These are phyloP conservation scores for Senna siamea DNA, from an alignment of 306 rosid genomes.

Conservation along the genomic window DNA sequence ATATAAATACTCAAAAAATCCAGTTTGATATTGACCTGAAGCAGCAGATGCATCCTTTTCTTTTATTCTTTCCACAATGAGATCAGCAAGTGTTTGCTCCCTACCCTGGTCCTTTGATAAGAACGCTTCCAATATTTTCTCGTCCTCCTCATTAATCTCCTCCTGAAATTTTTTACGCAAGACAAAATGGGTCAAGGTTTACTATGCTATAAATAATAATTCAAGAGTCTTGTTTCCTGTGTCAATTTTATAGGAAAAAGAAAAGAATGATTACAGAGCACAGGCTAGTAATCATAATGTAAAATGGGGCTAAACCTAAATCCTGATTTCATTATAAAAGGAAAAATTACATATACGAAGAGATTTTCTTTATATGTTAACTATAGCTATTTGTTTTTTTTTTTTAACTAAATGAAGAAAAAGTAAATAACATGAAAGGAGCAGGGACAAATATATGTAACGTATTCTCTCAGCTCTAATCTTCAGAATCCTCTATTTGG, in stretches of 20 bases:
- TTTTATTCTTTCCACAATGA: constrained; percentile 72
- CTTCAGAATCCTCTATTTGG: not conserved
- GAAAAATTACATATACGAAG: not conserved
- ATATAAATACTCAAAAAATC: not conserved
- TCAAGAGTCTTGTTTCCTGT: too few relatives aligned
- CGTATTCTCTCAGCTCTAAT: not conserved
- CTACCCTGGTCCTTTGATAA: constrained; percentile 48
- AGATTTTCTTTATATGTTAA: not conserved
- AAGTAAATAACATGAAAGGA: not conserved
- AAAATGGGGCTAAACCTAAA: not conserved
- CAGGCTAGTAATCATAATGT: not conserved
- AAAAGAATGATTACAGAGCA: not conserved
- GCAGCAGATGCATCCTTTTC: constrained; percentile 58
- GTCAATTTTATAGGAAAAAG: not conserved
- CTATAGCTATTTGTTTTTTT: not conserved
- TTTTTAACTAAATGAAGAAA: not conserved
- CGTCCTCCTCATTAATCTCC: constrained; percentile 75
- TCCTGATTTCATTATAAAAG: not conserved
- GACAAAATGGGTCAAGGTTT: not conserved
- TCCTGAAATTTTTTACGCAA: constrained; percentile 37
- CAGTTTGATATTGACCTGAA: constrained; percentile 52
- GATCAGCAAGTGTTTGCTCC: constrained; percentile 68
- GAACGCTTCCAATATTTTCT: constrained; percentile 66
- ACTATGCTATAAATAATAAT: not conserved
- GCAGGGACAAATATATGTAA: not conserved